A percentile compares a stretch with the other conserved stretches of the same genome.
These are phyloP conservation scores for Scleroderma citrinum DNA, from an alignment of 768 basidiomycete species.

Conservation along the genomic window DNA sequence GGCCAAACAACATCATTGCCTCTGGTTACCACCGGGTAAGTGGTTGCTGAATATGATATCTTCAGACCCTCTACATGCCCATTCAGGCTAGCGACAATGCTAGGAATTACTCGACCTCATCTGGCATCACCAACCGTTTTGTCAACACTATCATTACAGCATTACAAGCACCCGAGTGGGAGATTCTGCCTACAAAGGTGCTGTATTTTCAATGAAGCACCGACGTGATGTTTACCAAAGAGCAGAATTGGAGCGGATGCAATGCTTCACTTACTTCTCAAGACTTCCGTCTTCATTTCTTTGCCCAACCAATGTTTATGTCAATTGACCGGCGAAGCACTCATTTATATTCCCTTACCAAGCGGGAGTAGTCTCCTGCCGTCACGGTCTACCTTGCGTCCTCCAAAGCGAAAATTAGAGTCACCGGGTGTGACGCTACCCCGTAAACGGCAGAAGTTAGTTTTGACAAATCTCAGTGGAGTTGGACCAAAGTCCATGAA, in stretches of 20 bases:
- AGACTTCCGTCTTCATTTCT: constrained; percentile 68
- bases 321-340: constrained; percentile 72
- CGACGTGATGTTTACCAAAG: neutral
- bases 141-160: constrained; percentile 73
- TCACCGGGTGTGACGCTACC: constrained; percentile 11
- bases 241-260: constrained; percentile 69
- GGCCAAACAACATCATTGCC: constrained; percentile 55
- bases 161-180: constrained; percentile 64
- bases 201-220: constrained; percentile 5
- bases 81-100: constrained; percentile 25
- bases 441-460: constrained; percentile 24
- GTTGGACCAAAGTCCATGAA: constrained; percentile 5
- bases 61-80: neutral
- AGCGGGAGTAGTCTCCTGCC: constrained; percentile 8
- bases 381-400: neutral
- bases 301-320: constrained; percentile 81
- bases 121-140: constrained; percentile 51
- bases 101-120: constrained; percentile 33
- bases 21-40: constrained; percentile 58
- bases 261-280: constrained; percentile 72
- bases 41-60: neutral
- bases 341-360: constrained; percentile 41
- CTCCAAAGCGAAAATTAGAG: constrained; percentile 18
- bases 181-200: constrained; percentile 56
- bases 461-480: neutral